Evolutionary conservation across 345 rosid species (phyloP).

Genomic region (Linum lewisii): DNA sequence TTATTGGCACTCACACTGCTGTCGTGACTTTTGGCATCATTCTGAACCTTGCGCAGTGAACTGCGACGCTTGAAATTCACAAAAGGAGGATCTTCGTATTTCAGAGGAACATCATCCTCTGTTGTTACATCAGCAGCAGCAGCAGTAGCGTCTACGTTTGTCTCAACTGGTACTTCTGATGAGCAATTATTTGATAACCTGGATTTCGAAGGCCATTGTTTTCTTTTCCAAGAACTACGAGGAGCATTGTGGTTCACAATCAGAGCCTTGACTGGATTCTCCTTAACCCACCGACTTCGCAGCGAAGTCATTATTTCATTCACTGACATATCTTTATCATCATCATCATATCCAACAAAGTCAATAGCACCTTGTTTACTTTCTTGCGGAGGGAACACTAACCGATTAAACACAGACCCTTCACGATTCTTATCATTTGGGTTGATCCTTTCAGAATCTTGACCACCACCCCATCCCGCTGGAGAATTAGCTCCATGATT

Average conservation of each 20-base stretch:
- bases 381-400: slow-evolving; percentile 23
- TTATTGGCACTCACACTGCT: slow-evolving; percentile 11
- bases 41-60: slow-evolving; percentile 19
- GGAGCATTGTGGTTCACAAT: slow-evolving; percentile 5
- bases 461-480: not conserved
- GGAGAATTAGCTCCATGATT: not conserved
- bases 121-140: no score
- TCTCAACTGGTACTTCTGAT: slow-evolving; percentile 15
- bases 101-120: slow-evolving; percentile 15
- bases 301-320: slow-evolving; percentile 41
- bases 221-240: slow-evolving; percentile 14
- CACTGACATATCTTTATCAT: slow-evolving; percentile 22
- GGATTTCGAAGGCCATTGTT: not conserved
- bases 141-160: slow-evolving; percentile 10
- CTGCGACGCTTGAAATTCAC: slow-evolving; percentile 49
- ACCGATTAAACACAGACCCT: slow-evolving; percentile 44
- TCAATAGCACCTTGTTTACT: not conserved
- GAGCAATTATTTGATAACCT: slow-evolving; percentile 2
- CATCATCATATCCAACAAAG: slow-evolving; percentile 10
- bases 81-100: slow-evolving; percentile 23
- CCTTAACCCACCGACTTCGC: slow-evolving; percentile 24
- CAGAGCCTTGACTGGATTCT: slow-evolving; percentile 8
- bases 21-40: slow-evolving; percentile 15
- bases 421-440: slow-evolving; percentile 16
- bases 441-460: slow-evolving; percentile 6